These are phyloP conservation scores for Leishmania martiniquensis DNA, from an alignment of 208 protist species.

Conservation along the genomic window DNA sequence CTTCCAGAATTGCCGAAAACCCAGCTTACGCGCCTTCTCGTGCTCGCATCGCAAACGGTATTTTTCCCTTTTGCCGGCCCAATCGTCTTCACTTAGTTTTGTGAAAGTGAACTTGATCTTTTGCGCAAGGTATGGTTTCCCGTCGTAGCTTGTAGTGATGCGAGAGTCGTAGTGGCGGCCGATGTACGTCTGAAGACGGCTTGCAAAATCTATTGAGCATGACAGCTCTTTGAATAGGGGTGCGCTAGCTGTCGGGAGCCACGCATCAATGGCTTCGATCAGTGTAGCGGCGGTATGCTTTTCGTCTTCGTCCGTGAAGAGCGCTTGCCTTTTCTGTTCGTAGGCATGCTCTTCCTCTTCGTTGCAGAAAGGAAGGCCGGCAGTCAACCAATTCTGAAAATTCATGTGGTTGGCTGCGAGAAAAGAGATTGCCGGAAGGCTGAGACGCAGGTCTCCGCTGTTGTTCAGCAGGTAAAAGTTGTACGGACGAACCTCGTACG, in stretches of 20 bases:
- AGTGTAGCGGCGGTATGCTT: background rate
- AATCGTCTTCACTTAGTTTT: slow-evolving; percentile 14
- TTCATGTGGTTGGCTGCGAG: slow-evolving; percentile 52
- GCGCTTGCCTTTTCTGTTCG: background rate
- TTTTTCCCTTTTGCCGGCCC: slow-evolving; percentile 1
- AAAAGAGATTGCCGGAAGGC: slow-evolving; percentile 43
- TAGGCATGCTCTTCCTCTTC: slow-evolving; percentile 33
- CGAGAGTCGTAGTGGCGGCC: slow-evolving; percentile 9
- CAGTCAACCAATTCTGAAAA: slow-evolving; percentile 68
- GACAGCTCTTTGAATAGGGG: background rate
- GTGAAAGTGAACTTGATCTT: slow-evolving; percentile 33
- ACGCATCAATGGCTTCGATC: slow-evolving; percentile 1
- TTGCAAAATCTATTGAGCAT: slow-evolving; percentile 13
- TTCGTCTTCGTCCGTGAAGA: slow-evolving; percentile 7
- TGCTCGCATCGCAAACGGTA: slow-evolving; percentile 8
- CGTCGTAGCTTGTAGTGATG: slow-evolving; percentile 9
- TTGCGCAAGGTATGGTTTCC: slow-evolving; percentile 27
- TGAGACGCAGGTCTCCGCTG: slow-evolving; percentile 43
- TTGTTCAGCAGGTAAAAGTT: slow-evolving; percentile 75
- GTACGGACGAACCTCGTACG: slow-evolving; percentile 74
- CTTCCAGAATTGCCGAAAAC: slow-evolving; percentile 78
- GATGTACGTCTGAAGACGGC: background rate
- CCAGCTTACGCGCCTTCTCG: slow-evolving; percentile 24
- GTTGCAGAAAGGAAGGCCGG: slow-evolving; percentile 55
- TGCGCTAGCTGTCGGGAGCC: background rate